A percentile compares a stretch with the other conserved stretches of the same genome.
These are phyloP conservation scores for Sutorius eximius DNA, from an alignment of 1,284 basidiomycete species.

Conservation along the genomic window DNA sequence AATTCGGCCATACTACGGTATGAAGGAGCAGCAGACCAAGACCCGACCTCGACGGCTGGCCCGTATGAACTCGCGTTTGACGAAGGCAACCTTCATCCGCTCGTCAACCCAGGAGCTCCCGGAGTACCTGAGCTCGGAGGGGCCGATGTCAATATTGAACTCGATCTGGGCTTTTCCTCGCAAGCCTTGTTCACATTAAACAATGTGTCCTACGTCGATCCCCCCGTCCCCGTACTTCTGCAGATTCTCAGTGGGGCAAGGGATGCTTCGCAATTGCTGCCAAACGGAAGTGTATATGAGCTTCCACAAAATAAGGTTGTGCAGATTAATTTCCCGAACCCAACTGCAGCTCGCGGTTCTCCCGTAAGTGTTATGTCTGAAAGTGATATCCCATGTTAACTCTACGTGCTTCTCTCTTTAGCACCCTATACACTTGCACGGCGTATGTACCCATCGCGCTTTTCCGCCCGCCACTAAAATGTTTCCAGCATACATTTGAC, in stretches of 20 bases:
- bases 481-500: conserved; percentile 25
- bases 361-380: conserved; percentile 32
- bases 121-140: conserved; percentile 30
- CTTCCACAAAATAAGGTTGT: conserved; percentile 35
- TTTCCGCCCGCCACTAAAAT: neutral
- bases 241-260: conserved; percentile 41
- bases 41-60: conserved; percentile 42
- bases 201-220: conserved; percentile 20
- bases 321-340: conserved; percentile 36
- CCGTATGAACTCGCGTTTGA: conserved; percentile 30
- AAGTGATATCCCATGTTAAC: conserved; percentile 4
- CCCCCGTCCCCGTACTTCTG: conserved; percentile 35
- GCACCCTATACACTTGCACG: conserved; percentile 39
- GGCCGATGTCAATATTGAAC: conserved; percentile 30
- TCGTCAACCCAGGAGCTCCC: conserved; percentile 34
- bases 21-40: conserved; percentile 40
- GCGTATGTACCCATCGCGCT: conserved; percentile 23
- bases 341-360: conserved; percentile 22
- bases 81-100: conserved; percentile 37
- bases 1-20: conserved; percentile 59
- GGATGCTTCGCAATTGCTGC: conserved; percentile 30
- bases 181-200: conserved; percentile 5
- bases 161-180: conserved; percentile 13
- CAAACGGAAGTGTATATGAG: conserved; percentile 33
- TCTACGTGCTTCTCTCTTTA: neutral